Evolutionary conservation across 140 eudicot species (phyloP), one percentile per base, ranked within the genome.

Genomic region (Erigeron philadelphicus): DNA sequence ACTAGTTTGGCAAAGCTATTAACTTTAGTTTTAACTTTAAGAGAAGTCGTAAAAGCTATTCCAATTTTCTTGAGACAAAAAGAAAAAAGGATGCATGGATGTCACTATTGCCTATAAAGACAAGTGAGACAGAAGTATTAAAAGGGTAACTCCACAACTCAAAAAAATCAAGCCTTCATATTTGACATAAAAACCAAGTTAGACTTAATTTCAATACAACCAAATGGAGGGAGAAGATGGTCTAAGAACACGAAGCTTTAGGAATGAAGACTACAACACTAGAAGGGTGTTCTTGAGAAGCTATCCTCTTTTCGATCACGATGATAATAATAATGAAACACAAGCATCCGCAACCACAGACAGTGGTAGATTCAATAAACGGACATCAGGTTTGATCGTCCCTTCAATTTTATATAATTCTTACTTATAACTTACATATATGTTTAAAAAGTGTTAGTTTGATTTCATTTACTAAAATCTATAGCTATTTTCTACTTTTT

Each of bases 201-300:
- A n/a, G 12, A 46, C 9, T 10, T 45, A 9, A 13, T 49, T 70
- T 44, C 62, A 50, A 42, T 8, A 16, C 17, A 62, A 55, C 16
- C 58, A 46, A 46, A 77, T 77, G 81, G 73, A 65, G 77, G 77
- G 78, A 71, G 64, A 79, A 75, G 81, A 56, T 59, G 85, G 75
- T 47, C 40, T 73, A 55, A 80, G 85, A 80, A 78, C 95, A 61
- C 78, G 84, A 82, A 89, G 96, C 66, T 89, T 89, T 60, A 83
- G 90, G 19, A 21, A 86, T 15, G 96, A 89, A 80, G 96, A 82
- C 68, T 84, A 86, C 79, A 76, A 66, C 50, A 89, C 74, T 35
- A 74, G 96, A 74, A 80, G 95, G 67, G 90, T 68, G 64, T 89
- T 89, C 79, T 75, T 89, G 75, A 82, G 87, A 67, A 86, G 96